Evolutionary conservation across 345 rosid species (phyloP).

Genomic region (Eucalyptus tenuipes): DNA sequence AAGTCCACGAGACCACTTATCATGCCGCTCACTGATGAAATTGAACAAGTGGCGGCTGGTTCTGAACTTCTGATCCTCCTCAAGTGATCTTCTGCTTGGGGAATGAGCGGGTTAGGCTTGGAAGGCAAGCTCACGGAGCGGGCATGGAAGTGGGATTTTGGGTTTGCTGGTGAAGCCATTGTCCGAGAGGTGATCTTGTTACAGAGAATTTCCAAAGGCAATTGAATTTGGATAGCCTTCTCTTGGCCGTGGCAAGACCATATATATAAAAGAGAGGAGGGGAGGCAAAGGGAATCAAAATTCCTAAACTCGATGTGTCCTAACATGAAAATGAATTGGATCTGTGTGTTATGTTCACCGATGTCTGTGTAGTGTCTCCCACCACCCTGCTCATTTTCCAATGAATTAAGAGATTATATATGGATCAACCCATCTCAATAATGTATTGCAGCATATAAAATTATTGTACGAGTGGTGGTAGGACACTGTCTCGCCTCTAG

Average conservation of each 20-base stretch:
- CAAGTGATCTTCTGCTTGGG: background rate
- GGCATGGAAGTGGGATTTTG: background rate
- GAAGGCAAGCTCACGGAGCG: background rate
- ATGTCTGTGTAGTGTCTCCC: background rate
- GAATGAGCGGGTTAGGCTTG: conserved; percentile 7
- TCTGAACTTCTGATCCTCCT: background rate
- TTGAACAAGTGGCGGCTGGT: background rate
- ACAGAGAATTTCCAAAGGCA: background rate
- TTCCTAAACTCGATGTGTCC: background rate
- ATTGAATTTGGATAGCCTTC: background rate
- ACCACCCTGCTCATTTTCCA: background rate
- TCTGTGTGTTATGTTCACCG: background rate
- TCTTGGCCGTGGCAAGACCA: background rate
- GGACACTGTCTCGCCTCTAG: background rate
- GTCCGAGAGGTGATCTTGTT: background rate
- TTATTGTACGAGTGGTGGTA: background rate
- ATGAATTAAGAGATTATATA: background rate
- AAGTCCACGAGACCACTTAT: conserved; percentile 4
- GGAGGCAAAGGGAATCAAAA: background rate
- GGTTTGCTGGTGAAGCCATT: background rate
- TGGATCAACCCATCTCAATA: background rate
- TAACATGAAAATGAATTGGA: background rate
- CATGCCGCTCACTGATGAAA: background rate
- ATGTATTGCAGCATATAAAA: background rate
- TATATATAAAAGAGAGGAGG: background rate